Evolutionary conservation across 1,284 basidiomycete species (phyloP), one percentile per base, ranked within the genome.

Genomic region (Xerocomus amazonicus): DNA sequence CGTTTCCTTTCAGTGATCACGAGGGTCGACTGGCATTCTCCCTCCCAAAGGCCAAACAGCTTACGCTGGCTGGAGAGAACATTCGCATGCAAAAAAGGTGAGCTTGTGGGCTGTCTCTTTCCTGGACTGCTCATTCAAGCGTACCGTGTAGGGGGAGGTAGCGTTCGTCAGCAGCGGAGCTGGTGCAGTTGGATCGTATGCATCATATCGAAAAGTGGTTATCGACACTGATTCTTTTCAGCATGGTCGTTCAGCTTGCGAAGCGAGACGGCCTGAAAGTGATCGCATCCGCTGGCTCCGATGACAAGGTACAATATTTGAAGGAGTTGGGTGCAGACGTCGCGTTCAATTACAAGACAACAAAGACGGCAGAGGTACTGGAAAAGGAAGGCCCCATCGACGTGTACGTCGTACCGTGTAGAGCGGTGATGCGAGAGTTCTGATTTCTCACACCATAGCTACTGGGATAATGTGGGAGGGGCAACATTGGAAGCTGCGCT

Each of bases 231-330:
- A 27, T 5, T 6, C 27, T 9, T 32, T 17, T 9, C 4, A 58
- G 48, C 23, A 26, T 58, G 17, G 68, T 47, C 4, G 60, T 56
- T 14, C 61, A 61, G 51, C 54, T 75, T 12, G 70, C 71, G 5
- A 74, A 75, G 54, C 36, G 40, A 3, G 62, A 68, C 19, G 72
- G 72, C 3, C 47, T 71, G 35, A 70, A 69, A 48, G 69, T 75
- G 23, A 68, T 75, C 40, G 68, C 65, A 7, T 71, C 69, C 1
- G 69, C 70, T 12, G 70, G 73, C 31, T 66, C 66, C 8, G 70
- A 73, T 12, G 65, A 68, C 29, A 75, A 75, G 53, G 69, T 74
- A 17, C 52, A 60, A 32, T 74, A 61, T 39, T 47, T 74, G 51
- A 70, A 66, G 44, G 59, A 60, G 9, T 52, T 70, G 17, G 66